Conservation (phyloP, 192 early-diverging fungal genomes). For the Physocladia obscura region DNA sequence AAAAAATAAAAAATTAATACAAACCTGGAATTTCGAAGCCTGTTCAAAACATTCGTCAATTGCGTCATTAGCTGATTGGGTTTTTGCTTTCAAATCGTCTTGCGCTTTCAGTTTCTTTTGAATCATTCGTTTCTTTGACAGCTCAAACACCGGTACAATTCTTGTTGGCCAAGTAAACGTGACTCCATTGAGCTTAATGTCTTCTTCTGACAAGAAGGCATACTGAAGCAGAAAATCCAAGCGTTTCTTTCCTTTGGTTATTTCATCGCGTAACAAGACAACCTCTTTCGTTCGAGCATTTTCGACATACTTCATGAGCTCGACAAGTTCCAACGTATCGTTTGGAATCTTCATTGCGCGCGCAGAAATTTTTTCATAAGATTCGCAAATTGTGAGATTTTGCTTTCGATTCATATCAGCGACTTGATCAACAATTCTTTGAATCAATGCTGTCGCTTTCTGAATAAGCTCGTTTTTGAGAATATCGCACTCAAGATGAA, state of each 20-base stretch:
- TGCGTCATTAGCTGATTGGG: constrained; percentile 50
- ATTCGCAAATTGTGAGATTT: constrained; percentile 60
- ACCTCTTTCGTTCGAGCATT: constrained; percentile 53
- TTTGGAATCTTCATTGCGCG: constrained; percentile 59
- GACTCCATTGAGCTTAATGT: constrained; percentile 63
- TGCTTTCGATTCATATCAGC: constrained; percentile 60
- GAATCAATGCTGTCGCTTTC: constrained; percentile 60
- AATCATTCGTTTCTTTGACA: constrained; percentile 60
- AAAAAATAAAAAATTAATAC: background rate
- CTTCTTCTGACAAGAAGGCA: constrained; percentile 59
- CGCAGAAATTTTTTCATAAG: constrained; percentile 60
- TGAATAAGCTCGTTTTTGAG: constrained; percentile 55
- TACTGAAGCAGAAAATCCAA: constrained; percentile 61
- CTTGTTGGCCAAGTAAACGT: constrained; percentile 68
- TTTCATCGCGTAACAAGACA: constrained; percentile 51
- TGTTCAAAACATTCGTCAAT: constrained; percentile 60
- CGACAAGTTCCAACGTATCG: constrained; percentile 60
- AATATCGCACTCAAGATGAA: constrained; percentile 59
- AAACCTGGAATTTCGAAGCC: constrained; percentile 55
- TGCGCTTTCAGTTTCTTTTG: constrained; percentile 66
- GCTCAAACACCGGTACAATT: constrained; percentile 63
- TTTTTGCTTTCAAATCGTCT: constrained; percentile 62
- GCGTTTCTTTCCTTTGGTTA: constrained; percentile 52
- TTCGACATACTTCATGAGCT: constrained; percentile 60
- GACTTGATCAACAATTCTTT: constrained; percentile 60